Base-by-base conservation (phyloP, 495 filamentous ascomycete genomes). In the Xylaria cubensis region DNA sequence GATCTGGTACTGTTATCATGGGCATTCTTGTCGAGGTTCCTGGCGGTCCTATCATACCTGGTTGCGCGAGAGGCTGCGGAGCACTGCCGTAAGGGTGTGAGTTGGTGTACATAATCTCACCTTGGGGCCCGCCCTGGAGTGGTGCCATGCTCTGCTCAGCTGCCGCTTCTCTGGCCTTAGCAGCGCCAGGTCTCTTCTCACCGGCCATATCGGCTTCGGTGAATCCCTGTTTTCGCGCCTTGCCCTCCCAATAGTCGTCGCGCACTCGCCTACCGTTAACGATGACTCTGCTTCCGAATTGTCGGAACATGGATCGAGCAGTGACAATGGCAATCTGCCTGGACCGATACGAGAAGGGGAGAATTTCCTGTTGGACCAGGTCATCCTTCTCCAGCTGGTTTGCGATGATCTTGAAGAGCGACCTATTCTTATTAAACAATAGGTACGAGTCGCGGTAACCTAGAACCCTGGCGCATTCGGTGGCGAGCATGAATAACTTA, bases 251-350 rank as follows among this genome's bases (percentile, higher is more conserved):
- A 79, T 99, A 98, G 79, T 99, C 96, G 82, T 99, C 96, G 41
- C 95, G 91, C 44, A 99, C 96, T 13, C 97, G 89, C 71, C 95
- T 86, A 15, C 96, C 96, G 76, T 93, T 92, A 5, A 91, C 89
- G 70, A 99, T 97, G 48, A 99, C 91, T 66, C 97, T 87, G 76
- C 94, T 97, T n/a, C 96, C 96, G 78, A 99, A 99, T 81, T 99
- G 96, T 21, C 96, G 91, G 80, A 98, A 99, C 96, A 99, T 99
- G 59, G 96, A 98, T 73, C 92, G 91, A n/a, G 96, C 96, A 4
- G 96, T 98, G 39, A 99, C 96, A 70, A 99, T 98, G 34, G 96
- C 97, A 71, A 98, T 99, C 82, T 99, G 96, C 51, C 96, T 92
- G 8, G 96, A 99, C 26, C 97, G 90, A 77, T 99, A 99, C 29